Percentiles rank a stretch among this genome's conserved stretches.
Evolutionary conservation across 1,284 basidiomycete genomes (phyloP).

Genomic region (Moesziomyces parantarcticus): DNA sequence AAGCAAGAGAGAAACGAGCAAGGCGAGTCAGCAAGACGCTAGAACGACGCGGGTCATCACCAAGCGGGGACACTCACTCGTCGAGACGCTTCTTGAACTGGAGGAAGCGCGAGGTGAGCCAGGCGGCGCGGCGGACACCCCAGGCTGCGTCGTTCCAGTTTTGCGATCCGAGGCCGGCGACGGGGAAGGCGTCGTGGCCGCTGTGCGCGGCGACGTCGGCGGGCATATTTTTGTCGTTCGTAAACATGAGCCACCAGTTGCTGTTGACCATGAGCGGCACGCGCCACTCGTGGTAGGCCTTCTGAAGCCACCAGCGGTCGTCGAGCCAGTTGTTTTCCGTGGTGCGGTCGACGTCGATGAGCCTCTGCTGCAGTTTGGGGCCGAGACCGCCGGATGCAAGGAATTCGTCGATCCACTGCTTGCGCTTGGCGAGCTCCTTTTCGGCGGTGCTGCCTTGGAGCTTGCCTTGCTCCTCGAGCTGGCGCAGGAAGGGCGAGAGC

Average conservation of each 20-base stretch:
- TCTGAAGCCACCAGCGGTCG: slow-evolving; percentile 91
- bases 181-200: slow-evolving; percentile 62
- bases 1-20: not conserved
- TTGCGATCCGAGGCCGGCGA: slow-evolving; percentile 38
- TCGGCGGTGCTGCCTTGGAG: slow-evolving; percentile 71
- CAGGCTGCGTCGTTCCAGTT: slow-evolving; percentile 72
- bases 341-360: slow-evolving; percentile 83
- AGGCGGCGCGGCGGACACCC: slow-evolving; percentile 87
- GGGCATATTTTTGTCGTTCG: slow-evolving; percentile 71
- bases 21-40: slow-evolving; percentile 6
- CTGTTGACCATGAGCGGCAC: slow-evolving; percentile 88
- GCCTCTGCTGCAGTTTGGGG: slow-evolving; percentile 78
- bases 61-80: slow-evolving; percentile 68
- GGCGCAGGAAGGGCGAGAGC: slow-evolving; percentile 80
- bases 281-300: slow-evolving; percentile 90
- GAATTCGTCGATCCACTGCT: slow-evolving; percentile 79
- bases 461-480: slow-evolving; percentile 72
- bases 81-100: slow-evolving; percentile 81
- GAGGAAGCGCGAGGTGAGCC: slow-evolving; percentile 80
- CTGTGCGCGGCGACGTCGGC: slow-evolving; percentile 44
- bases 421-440: slow-evolving; percentile 75
- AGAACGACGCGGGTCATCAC: no score
- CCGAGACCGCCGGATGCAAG: slow-evolving; percentile 76
- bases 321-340: slow-evolving; percentile 95
- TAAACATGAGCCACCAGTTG: slow-evolving; percentile 96